Evolutionary conservation across 345 rosid genomes (phyloP).

Genomic region (Melastoma malabathricum): DNA sequence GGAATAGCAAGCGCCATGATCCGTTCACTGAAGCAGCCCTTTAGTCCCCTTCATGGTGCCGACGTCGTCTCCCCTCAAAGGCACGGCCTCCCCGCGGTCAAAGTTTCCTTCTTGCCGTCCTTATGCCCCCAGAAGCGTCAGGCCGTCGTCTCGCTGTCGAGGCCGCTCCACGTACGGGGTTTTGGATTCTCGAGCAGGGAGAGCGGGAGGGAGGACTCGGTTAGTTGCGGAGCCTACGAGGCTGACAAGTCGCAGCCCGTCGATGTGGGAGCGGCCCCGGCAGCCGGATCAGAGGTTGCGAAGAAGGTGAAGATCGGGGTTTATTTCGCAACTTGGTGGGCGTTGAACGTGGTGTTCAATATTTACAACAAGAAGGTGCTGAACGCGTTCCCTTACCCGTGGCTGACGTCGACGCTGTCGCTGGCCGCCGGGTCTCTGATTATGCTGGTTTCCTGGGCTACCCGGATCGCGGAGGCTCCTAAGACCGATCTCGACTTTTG

Average conservation of each 20-base stretch:
- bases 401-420: slow-evolving; percentile 93
- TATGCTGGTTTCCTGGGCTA: slow-evolving; percentile 95
- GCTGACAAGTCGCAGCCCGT: slow-evolving; percentile 62
- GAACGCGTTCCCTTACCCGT: slow-evolving; percentile 93
- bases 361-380: slow-evolving; percentile 95
- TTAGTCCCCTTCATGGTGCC: too few relatives aligned
- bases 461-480: slow-evolving; percentile 78
- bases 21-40: too few relatives aligned
- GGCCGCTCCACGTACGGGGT: too few relatives aligned
- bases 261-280: slow-evolving; percentile 16
- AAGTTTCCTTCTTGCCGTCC: too few relatives aligned
- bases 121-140: too few relatives aligned
- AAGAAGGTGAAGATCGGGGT: slow-evolving; percentile 63
- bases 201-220: slow-evolving; percentile 10
- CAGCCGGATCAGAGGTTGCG: slow-evolving; percentile 28
- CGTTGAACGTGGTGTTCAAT: slow-evolving; percentile 86
- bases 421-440: slow-evolving; percentile 94
- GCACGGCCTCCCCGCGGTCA: too few relatives aligned
- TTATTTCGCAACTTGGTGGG: slow-evolving; percentile 98
- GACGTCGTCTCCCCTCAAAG: too few relatives aligned
- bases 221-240: slow-evolving; percentile 69
- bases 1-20: too few relatives aligned
- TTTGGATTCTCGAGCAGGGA: background rate
- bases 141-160: too few relatives aligned
- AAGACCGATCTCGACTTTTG: slow-evolving; percentile 84